Base-by-base conservation (phyloP, 148 eudicot species). In the Vaccinium corymbosum region DNA sequence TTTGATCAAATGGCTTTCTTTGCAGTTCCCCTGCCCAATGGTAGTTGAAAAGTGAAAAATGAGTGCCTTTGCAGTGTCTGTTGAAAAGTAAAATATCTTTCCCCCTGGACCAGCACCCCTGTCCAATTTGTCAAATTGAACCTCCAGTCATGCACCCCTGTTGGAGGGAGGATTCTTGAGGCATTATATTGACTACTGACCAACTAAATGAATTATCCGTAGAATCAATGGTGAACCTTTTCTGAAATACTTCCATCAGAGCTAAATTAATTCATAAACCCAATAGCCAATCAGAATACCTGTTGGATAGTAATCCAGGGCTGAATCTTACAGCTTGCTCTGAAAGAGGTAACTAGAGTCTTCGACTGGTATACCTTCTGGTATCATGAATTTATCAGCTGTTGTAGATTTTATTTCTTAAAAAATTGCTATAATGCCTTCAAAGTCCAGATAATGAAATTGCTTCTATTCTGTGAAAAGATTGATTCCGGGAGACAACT, bases 401-500 rank as follows among this genome's bases (percentile, higher is more conserved):
- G 56, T 55, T 49, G 56, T 46, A 25, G 62, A 32, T 79, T 55
- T 49, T 48, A 8, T 22, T 66, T 48, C 15, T 35, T n/a, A 35
- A 20, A 51, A 68, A 35, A 12, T 38, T 79, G 50, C 79, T 27
- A 68, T 68, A 16, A 51, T 74, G 29, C 27, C 56, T 81, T 51
- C 15, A 32, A 55, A n/a, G 46, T 74, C 16, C n/a, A 32, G 29
- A 73, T 73, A n/a, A 27, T 76, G 74, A 83, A 68, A 53, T 49
- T 29, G 83, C 76, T 79, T 88, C 56, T 88, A 71, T 76, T 83
- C 71, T 42, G 78, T 83, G 55, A 78, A 79, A 59, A 96, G 98
- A 83, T 87, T 83, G 95, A 86, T 70, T 91, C 90, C 71, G 84
- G 89, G 64, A 92, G 86, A 83, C 90, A 90, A 81, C 90, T 96